Evolutionary conservation across 352 stramenopile genomes (phyloP), one percentile per base, ranked within the genome.

Genomic region (Plasmopara muralis): DNA sequence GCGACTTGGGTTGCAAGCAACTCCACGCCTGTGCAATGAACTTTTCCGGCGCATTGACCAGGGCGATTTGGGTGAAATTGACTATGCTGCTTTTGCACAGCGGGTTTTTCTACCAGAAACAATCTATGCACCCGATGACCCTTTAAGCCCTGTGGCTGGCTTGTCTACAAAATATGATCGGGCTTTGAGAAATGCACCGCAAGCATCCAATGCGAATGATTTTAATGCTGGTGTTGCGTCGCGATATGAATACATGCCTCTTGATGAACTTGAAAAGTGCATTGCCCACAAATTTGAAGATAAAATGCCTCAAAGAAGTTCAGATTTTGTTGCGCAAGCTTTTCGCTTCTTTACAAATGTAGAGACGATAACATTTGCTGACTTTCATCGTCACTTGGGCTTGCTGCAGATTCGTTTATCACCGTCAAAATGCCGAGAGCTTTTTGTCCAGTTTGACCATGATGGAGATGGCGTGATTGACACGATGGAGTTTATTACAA

Each of bases 301-400:
- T 31, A 69, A 65, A 25, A 74, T 70, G 15, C 78, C 78, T 4
- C 66, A 37, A 13, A 49, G 66, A n/a, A 74, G 66, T 5, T 72
- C 72, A 9, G 72, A 86, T 49, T 62, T 61, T 0, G 80, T 79
- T 30, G 62, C 71, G 1, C 76, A 86, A 53, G 70, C 76, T 9
- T 89, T 91, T 37, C 70, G 64, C 1, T 75, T 83, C 39, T 91
- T 91, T 34, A 80, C 74, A 15, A 85, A 77, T 35, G 62, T 72
- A 4, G 64, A 83, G n/a, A 58, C 65, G 2, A 86, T 91, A 42
- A 81, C 72, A 8, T 74, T 81, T 50, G 54, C 56, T 1, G 78
- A 87, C 8, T 89, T 91, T 38, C 63, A 78, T 20, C 57, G 70
- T 14, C 73, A 79, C 3, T 34, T 91, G 18, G 56, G 64, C 5